Conservation (phyloP, 306 rosid species). For the Lablab purpureus region DNA sequence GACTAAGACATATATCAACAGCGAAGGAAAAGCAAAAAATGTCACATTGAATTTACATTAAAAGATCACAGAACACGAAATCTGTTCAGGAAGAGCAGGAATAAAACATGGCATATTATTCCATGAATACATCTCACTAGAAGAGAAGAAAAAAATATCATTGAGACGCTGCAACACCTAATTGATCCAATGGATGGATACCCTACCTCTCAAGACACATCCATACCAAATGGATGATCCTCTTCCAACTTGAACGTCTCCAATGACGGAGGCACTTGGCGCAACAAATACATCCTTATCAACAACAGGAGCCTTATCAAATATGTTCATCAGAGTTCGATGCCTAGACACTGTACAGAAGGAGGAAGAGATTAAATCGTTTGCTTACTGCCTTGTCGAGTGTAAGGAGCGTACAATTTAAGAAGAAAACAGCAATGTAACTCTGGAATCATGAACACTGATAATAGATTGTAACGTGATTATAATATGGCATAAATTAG, state of each 20-base stretch:
- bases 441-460: background rate
- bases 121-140: background rate
- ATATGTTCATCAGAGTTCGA: slow-evolving; percentile 89
- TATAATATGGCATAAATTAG: background rate
- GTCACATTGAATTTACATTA: slow-evolving; percentile 23
- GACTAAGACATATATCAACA: background rate
- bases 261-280: slow-evolving; percentile 89
- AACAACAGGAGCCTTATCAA: slow-evolving; percentile 84
- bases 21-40: background rate
- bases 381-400: too few species aligned
- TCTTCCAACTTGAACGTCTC: slow-evolving; percentile 84
- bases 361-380: background rate
- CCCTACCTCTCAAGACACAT: slow-evolving; percentile 90
- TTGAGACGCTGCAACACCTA: background rate
- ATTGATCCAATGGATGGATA: slow-evolving; percentile 1
- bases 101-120: background rate
- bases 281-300: slow-evolving; percentile 93
- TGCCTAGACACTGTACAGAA: slow-evolving; percentile 79
- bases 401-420: background rate
- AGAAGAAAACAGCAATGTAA: background rate
- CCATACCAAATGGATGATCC: slow-evolving; percentile 98
- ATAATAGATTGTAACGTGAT: background rate
- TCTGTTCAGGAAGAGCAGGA: background rate
- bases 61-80: background rate
- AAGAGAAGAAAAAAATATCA: slow-evolving; percentile 1